Conservation (phyloP, 192 early-diverging fungal genomes). For the Linnemannia zychae region DNA sequence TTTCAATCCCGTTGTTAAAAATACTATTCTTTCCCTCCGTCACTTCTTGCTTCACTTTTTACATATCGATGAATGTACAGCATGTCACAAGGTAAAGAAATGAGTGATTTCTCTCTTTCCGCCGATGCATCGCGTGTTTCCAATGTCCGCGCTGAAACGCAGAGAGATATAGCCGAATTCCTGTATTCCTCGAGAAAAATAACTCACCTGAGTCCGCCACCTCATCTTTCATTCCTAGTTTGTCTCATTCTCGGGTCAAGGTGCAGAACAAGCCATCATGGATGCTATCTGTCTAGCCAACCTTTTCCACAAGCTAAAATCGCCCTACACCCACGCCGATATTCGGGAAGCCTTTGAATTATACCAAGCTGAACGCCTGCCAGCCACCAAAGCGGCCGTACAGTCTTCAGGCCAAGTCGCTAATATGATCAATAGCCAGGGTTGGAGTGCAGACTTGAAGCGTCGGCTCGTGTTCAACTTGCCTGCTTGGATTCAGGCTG, state of each 20-base stretch:
- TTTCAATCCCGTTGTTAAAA: too few relatives aligned
- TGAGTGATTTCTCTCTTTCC: too few relatives aligned
- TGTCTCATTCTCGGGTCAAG: constrained; percentile 24
- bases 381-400: constrained; percentile 5
- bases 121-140: too few relatives aligned
- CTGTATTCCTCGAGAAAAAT: not conserved
- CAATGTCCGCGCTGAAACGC: not conserved
- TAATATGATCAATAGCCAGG: constrained; percentile 17
- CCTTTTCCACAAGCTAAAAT: not conserved
- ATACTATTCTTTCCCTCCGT: not conserved
- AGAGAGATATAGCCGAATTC: not conserved
- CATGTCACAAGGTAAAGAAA: constrained; percentile 22
- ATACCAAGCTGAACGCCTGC: constrained; percentile 9
- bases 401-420: constrained; percentile 11
- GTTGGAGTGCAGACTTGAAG: constrained; percentile 10
- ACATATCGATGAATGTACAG: not conserved
- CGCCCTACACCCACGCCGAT: not conserved
- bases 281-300: constrained; percentile 16
- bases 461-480: constrained; percentile 19
- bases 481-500: constrained; percentile 5
- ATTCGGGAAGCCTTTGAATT: constrained; percentile 2
- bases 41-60: not conserved
- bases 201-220: too few relatives aligned
- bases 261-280: constrained; percentile 17
- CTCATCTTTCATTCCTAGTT: not conserved